Evolutionary conservation across 2,329 filamentous ascomycete species (phyloP), one percentile per base, ranked within the genome.

Genomic region (Penicillium sp.): DNA sequence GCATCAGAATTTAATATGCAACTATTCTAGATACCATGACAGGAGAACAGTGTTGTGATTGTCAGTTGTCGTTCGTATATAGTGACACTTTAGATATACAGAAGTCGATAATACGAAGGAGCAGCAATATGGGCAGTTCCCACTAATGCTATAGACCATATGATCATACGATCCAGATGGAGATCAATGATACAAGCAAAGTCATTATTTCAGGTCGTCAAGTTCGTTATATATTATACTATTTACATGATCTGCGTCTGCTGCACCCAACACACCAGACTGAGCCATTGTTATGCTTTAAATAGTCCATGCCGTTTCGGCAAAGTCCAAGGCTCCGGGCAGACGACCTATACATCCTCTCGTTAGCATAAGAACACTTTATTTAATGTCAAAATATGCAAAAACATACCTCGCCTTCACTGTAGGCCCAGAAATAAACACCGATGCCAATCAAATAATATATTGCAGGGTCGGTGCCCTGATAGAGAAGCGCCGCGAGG

Each of bases 341-440:
- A 89, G 55, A 90, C 84, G 57, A 88, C 83, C 86, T 89, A 68
- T 57, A 57, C 41, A 57, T 38, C 15, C 13, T 29, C 17, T 17
- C 1, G 35, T 59, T 47, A 55, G 33, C 23, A 49, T 42, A 15
- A 15, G 58, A 59, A 53, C 27, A 31, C 3, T 4, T 5, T 23
- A 8, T 23, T n/a, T 7, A n/a, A 9, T 8, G 3, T 15, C 12
- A 6, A 23, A 55, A 55, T 29, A 39, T 3, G 19, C 21, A 39
- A 51, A 2, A 65, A 80, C 89, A 72, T 77, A 96, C 93, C 88
- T 99, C 94, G 77, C 94, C 94, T 77, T 99, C 93, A 69, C 89
- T 94, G 70, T 96, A 97, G 1, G 91, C 94, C 93, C 93, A 97
- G 69, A 97, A 96, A 76, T 97, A 99, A 15, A 94, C 88, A 8